phyloP scores from a whole-genome alignment of 805 yeast genomes.

The Komagataella kurtzmanii region DNA sequence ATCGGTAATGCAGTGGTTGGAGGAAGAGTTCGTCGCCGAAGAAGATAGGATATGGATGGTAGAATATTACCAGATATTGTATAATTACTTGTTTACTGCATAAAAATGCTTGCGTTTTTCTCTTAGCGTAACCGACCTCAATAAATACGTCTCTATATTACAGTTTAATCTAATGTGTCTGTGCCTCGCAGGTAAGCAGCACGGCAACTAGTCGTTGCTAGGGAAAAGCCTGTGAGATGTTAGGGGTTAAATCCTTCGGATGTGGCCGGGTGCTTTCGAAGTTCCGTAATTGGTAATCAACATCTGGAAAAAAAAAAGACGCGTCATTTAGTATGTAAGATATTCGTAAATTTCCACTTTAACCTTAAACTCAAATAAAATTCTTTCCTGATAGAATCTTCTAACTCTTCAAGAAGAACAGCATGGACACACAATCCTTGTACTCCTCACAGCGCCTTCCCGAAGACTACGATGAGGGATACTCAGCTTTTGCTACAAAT shows the following conservation, averaged over 20 bases:
- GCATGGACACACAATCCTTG: neutral
- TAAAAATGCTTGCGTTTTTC: neutral
- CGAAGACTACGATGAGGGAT: slow-evolving; percentile 1
- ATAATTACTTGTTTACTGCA: neutral
- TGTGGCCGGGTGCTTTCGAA: neutral
- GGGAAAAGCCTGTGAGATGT: neutral
- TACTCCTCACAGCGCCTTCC: slow-evolving; percentile 1
- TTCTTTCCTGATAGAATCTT: neutral
- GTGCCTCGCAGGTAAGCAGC: too few species aligned
- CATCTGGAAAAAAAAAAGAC: neutral
- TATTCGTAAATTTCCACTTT: neutral
- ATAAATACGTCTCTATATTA: neutral
- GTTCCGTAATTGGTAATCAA: neutral
- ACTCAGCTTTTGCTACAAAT: neutral
- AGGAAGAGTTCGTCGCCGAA: neutral
- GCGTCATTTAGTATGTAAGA: neutral
- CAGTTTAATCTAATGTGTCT: too few species aligned
- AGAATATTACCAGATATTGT: neutral
- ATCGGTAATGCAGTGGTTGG: neutral
- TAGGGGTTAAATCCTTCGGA: neutral
- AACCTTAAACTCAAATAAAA: neutral
- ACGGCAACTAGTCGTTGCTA: too few species aligned
- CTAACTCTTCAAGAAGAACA: neutral
- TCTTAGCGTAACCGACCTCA: too few species aligned
- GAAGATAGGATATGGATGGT: neutral